Conservation (phyloP, 2,329 filamentous ascomycete species). For the Teratosphaeriaceae sp. region DNA sequence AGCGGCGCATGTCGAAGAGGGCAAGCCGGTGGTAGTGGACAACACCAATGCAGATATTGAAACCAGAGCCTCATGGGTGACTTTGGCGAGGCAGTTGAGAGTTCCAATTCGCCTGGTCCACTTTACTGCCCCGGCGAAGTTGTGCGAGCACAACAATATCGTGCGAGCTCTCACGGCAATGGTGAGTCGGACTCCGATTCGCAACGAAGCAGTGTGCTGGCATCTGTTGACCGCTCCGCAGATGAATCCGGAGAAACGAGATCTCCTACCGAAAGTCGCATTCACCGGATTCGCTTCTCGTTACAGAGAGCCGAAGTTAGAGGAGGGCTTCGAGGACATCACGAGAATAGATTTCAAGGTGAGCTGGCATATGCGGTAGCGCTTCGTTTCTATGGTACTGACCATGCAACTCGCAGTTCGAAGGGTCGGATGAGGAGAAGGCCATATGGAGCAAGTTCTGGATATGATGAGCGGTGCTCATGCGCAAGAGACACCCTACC, state of each 20-base stretch:
- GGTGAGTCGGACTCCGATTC: constrained; percentile 5
- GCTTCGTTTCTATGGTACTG: not conserved
- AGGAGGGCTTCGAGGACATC: constrained; percentile 82
- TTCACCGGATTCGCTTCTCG: constrained; percentile 69
- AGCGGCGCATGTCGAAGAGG: constrained; percentile 55
- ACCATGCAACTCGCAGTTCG: constrained; percentile 44
- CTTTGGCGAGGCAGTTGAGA: constrained; percentile 61
- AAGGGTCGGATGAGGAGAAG: constrained; percentile 62
- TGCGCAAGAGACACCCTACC: too few relatives aligned
- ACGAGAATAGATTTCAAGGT: constrained; percentile 65
- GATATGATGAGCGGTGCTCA: constrained; percentile 47
- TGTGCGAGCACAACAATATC: constrained; percentile 81
- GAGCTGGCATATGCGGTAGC: constrained; percentile 23
- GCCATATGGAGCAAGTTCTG: constrained; percentile 72
- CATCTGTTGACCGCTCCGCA: constrained; percentile 27
- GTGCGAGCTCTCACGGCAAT: constrained; percentile 60
- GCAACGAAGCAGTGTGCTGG: not conserved
- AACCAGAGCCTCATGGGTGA: constrained; percentile 70
- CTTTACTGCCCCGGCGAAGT: constrained; percentile 64
- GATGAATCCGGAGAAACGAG: constrained; percentile 77
- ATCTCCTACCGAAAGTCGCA: constrained; percentile 67
- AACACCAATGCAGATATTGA: constrained; percentile 89
- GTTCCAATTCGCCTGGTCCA: constrained; percentile 79
- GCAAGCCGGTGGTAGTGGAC: constrained; percentile 71
- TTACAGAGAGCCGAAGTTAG: constrained; percentile 62